Percentiles rank a stretch among this genome's conserved stretches.
Conservation (phyloP, 768 basidiomycete species). For the Leccinum imitatum region DNA sequence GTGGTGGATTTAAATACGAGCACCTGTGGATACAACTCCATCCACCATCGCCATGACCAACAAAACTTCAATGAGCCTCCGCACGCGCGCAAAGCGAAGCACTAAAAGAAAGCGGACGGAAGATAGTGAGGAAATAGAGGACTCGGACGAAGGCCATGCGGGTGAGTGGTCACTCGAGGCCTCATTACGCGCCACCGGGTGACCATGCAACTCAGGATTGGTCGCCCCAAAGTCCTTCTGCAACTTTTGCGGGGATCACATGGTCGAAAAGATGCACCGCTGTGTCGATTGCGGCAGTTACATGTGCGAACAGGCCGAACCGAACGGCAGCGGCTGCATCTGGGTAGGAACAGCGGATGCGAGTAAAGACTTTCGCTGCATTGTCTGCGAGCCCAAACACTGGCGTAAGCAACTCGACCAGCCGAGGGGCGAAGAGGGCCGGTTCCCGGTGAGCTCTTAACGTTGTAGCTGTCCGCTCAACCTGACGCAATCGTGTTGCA, state of each 20-base stretch:
- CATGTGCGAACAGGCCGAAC: background rate
- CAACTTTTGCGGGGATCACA: background rate
- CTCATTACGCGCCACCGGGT: too few species aligned
- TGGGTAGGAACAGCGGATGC: background rate
- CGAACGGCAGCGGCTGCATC: background rate
- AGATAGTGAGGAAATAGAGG: too few species aligned
- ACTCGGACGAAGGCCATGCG: too few species aligned
- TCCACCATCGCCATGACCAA: too few species aligned
- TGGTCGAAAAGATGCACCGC: background rate
- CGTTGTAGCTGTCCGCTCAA: background rate
- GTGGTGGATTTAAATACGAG: too few species aligned
- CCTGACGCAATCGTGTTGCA: background rate
- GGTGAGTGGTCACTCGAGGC: too few species aligned
- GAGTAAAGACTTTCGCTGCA: background rate
- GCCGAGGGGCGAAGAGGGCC: background rate
- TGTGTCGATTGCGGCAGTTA: background rate
- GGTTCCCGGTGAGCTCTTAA: background rate
- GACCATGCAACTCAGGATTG: too few species aligned
- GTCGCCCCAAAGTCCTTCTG: background rate
- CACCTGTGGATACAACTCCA: too few species aligned
- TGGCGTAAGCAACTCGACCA: background rate
- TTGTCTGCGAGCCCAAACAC: background rate
- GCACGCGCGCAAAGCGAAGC: too few species aligned
- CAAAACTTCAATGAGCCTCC: too few species aligned
- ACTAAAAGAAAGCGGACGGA: too few species aligned